These are phyloP conservation scores for Flaveria robusta DNA, from an alignment of 129 eudicot species.

Conservation along the genomic window DNA sequence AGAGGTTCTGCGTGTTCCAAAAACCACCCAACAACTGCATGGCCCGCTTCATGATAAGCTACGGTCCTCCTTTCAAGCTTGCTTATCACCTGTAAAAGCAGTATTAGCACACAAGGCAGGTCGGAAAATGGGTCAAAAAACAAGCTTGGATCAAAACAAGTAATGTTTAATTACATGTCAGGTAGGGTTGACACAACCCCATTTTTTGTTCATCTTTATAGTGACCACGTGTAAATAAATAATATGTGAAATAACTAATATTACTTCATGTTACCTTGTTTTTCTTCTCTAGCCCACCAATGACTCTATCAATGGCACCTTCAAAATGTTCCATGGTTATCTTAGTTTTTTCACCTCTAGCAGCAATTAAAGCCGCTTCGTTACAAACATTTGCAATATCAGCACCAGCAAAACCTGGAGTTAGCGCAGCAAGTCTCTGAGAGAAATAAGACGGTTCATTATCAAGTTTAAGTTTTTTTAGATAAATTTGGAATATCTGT, in stretches of 20 bases:
- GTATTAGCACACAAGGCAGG: background rate
- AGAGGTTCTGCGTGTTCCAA: constrained; percentile 88
- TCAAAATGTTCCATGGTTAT: constrained; percentile 84
- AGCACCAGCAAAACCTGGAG: constrained; percentile 98
- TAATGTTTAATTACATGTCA: background rate
- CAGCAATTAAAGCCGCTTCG: constrained; percentile 94
- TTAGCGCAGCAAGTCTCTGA: constrained; percentile 88
- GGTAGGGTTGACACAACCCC: too few relatives aligned
- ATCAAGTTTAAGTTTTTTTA: constrained; percentile 79
- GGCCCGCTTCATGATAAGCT: constrained; percentile 99
- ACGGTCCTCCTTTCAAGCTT: constrained; percentile 75
- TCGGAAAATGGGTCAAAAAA: background rate
- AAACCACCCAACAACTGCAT: constrained; percentile 94
- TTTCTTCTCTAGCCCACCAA: constrained; percentile 92
- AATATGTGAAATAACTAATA: background rate
- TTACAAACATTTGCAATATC: constrained; percentile 92
- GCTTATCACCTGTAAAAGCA: constrained; percentile 71
- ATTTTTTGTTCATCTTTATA: background rate
- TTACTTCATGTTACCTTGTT: constrained; percentile 53
- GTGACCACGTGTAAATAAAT: background rate
- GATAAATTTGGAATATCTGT: constrained; percentile 77
- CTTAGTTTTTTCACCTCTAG: constrained; percentile 57
- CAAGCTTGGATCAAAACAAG: background rate
- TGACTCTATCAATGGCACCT: constrained; percentile 83
- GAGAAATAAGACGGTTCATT: constrained; percentile 79